phyloP scores from a whole-genome alignment of 805 yeast species.

The Millerago galiae region DNA sequence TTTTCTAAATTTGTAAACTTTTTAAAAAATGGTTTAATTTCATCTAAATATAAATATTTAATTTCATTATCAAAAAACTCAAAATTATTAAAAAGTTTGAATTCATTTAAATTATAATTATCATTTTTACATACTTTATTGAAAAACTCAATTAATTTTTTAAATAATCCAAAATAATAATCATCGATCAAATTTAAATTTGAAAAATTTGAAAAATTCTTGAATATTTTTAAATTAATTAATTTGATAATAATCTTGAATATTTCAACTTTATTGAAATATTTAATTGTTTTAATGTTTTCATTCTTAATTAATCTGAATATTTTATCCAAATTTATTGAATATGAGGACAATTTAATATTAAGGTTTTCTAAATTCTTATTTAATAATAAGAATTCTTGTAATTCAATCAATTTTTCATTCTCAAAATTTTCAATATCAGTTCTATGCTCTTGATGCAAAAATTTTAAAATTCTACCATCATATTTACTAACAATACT shows the following conservation, averaged over 20 bases:
- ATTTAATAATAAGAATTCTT: neutral
- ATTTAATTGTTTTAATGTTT: neutral
- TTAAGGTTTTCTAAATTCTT: neutral
- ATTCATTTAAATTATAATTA: slow-evolving; percentile 10
- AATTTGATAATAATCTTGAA: slow-evolving; percentile 6
- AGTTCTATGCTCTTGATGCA: neutral
- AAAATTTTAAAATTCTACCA: no score
- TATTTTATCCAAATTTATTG: neutral
- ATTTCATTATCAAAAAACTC: slow-evolving; percentile 5
- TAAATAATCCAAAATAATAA: slow-evolving; percentile 11
- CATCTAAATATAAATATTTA: slow-evolving; percentile 7
- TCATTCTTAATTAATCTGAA: neutral
- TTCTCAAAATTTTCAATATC: neutral
- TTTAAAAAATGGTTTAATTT: slow-evolving; percentile 3
- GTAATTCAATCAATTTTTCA: neutral
- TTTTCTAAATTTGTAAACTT: neutral
- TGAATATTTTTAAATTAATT: slow-evolving; percentile 10
- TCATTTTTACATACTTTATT: slow-evolving; percentile 14
- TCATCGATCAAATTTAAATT: slow-evolving; percentile 14
- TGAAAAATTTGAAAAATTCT: slow-evolving; percentile 7
- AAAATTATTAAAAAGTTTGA: neutral
- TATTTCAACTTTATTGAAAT: slow-evolving; percentile 4
- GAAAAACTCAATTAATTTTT: slow-evolving; percentile 14
- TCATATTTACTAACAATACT: no score
- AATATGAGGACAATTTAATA: neutral